These are phyloP conservation scores for Hanseniaspora valbyensis DNA, from an alignment of 805 yeast species.

Conservation along the genomic window DNA sequence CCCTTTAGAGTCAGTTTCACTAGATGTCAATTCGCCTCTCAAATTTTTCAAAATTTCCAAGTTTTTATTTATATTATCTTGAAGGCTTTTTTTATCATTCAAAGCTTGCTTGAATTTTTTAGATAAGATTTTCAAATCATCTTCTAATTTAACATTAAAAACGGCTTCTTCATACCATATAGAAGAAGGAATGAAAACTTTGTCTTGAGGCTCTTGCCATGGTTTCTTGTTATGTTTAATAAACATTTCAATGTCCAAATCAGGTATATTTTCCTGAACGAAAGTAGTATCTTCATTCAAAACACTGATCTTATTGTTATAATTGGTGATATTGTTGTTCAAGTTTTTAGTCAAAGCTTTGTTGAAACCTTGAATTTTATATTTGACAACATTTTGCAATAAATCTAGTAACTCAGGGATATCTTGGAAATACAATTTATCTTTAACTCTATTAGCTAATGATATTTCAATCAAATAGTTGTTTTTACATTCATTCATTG, in stretches of 20 bases:
- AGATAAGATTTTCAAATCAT: slow-evolving; percentile 48
- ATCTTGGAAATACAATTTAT: slow-evolving; percentile 86
- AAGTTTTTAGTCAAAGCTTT: slow-evolving; percentile 29
- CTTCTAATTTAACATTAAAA: slow-evolving; percentile 46
- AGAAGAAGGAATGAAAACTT: slow-evolving; percentile 72
- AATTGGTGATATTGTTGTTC: slow-evolving; percentile 27
- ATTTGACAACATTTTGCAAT: slow-evolving; percentile 72
- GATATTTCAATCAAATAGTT: slow-evolving; percentile 68
- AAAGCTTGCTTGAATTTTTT: slow-evolving; percentile 37
- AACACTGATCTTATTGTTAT: slow-evolving; percentile 40
- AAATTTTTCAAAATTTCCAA: slow-evolving; percentile 27
- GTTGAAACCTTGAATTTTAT: slow-evolving; percentile 61
- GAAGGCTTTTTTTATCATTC: slow-evolving; percentile 24
- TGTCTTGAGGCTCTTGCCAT: slow-evolving; percentile 85
- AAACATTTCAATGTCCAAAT: slow-evolving; percentile 77
- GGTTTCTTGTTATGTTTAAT: slow-evolving; percentile 66
- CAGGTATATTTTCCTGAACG: slow-evolving; percentile 58
- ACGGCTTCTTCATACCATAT: slow-evolving; percentile 96
- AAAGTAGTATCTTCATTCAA: slow-evolving; percentile 48
- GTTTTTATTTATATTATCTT: slow-evolving; percentile 26
- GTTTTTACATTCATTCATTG: slow-evolving; percentile 85
- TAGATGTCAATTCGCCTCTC: slow-evolving; percentile 31
- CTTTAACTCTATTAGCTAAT: slow-evolving; percentile 81
- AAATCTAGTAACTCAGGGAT: slow-evolving; percentile 81
- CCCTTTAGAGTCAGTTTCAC: slow-evolving; percentile 28